Evolutionary conservation across 495 filamentous ascomycete genomes (phyloP).

Genomic region (Podospora bellae-mahoneyi): DNA sequence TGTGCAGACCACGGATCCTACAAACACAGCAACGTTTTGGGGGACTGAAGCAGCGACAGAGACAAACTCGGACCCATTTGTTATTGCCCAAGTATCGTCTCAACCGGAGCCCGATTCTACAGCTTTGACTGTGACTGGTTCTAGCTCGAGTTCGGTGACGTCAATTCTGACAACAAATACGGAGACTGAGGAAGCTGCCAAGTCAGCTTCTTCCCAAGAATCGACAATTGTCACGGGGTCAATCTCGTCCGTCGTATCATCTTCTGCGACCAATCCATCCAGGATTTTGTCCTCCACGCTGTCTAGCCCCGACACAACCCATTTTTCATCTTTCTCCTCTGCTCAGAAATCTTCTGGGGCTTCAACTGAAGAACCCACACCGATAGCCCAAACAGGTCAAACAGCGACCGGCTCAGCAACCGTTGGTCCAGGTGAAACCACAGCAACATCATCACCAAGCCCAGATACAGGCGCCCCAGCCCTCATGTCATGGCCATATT

Average conservation of each 20-base stretch:
- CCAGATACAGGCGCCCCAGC: not conserved
- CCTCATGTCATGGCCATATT: conserved; percentile 14
- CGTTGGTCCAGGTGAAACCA: conserved; percentile 1
- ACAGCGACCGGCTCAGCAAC: not conserved
- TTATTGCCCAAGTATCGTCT: not conserved
- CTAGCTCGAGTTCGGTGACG: not conserved
- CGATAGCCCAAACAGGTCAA: conserved; percentile 5
- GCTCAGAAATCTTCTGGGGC: not conserved
- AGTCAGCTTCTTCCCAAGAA: not conserved
- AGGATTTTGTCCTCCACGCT: not conserved
- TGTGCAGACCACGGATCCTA: not conserved
- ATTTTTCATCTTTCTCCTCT: not conserved
- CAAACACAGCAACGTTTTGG: not conserved
- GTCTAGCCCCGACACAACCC: not conserved
- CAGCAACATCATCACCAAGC: not conserved
- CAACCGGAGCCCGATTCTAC: not conserved
- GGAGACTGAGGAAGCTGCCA: not conserved
- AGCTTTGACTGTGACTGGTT: not conserved
- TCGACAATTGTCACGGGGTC: not conserved
- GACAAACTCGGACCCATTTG: not conserved
- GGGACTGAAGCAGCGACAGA: not conserved
- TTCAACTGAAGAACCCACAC: not conserved
- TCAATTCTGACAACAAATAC: not conserved
- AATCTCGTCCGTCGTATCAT: not conserved
- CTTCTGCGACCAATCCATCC: not conserved